Conservation (phyloP, 768 basidiomycete species). For the Fibroporia radiculosa region DNA sequence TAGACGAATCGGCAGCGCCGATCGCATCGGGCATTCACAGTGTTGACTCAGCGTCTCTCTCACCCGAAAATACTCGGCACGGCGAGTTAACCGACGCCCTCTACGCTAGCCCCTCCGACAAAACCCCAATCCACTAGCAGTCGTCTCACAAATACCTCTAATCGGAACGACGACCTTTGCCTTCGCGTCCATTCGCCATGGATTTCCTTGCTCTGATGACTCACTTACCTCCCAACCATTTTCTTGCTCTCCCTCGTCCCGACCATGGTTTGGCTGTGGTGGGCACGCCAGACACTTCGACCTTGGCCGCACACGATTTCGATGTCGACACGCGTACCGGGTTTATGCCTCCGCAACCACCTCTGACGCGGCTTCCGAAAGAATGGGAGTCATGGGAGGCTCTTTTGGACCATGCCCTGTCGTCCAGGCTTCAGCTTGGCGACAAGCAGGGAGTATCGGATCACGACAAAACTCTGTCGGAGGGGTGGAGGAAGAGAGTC, state of each 20-base stretch:
- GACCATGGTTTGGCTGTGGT: constrained; percentile 19
- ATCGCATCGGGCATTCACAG: too few species aligned
- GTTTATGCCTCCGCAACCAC: constrained; percentile 81
- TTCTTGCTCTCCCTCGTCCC: constrained; percentile 28
- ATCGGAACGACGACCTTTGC: too few species aligned
- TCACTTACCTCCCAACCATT: constrained; percentile 21
- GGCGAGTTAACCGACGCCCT: too few species aligned
- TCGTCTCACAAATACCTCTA: too few species aligned
- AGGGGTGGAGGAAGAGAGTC: constrained; percentile 36
- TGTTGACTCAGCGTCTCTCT: too few species aligned
- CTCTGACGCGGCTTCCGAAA: constrained; percentile 50
- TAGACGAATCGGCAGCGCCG: too few species aligned
- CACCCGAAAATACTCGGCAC: too few species aligned
- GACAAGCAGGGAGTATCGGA: constrained; percentile 20
- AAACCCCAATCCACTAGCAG: too few species aligned
- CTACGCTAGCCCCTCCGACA: too few species aligned
- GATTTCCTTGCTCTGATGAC: background rate
- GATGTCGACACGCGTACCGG: constrained; percentile 89
- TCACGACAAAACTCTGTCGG: constrained; percentile 26
- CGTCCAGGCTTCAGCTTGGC: constrained; percentile 47
- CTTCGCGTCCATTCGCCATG: too few species aligned
- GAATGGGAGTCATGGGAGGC: constrained; percentile 72
- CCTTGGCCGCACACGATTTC: constrained; percentile 43
- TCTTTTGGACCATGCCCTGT: constrained; percentile 42
- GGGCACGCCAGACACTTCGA: constrained; percentile 28